Evolutionary conservation across 495 filamentous ascomycete genomes (phyloP).

Genomic region (Neurospora sp.): DNA sequence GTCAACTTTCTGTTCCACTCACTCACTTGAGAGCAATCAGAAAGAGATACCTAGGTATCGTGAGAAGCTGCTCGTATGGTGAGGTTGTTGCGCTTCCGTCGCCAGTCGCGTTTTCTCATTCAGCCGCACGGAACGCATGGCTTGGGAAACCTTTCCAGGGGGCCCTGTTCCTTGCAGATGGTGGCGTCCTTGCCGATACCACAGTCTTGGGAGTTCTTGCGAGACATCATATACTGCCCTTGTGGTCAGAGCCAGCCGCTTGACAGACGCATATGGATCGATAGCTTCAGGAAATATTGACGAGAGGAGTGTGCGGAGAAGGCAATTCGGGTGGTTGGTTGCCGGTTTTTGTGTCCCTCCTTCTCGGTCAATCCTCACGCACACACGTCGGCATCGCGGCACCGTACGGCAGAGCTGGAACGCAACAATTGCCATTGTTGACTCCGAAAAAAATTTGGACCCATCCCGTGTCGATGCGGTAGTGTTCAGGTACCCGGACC

Average conservation of each 20-base stretch:
- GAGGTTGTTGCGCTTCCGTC: background rate
- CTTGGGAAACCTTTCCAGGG: background rate
- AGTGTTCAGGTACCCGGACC: background rate
- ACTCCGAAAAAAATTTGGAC: background rate
- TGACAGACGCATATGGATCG: background rate
- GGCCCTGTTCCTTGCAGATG: background rate
- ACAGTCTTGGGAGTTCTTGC: background rate
- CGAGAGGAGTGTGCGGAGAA: background rate
- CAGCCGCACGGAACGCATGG: background rate
- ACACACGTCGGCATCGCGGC: background rate
- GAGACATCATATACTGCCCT: background rate
- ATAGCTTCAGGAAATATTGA: background rate
- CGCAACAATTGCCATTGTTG: background rate
- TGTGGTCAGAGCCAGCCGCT: background rate
- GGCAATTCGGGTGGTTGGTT: background rate
- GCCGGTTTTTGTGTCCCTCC: background rate
- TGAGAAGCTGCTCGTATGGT: background rate
- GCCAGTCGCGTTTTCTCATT: background rate
- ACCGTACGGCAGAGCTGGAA: background rate
- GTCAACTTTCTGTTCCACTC: background rate
- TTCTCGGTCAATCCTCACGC: background rate
- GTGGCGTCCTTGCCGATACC: slow-evolving; percentile 1
- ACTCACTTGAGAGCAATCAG: background rate
- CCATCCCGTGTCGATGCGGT: background rate
- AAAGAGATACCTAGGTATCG: background rate